These are phyloP conservation scores for Dioscorea dumetorum DNA, from an alignment of 106 monocot species.

Conservation along the genomic window DNA sequence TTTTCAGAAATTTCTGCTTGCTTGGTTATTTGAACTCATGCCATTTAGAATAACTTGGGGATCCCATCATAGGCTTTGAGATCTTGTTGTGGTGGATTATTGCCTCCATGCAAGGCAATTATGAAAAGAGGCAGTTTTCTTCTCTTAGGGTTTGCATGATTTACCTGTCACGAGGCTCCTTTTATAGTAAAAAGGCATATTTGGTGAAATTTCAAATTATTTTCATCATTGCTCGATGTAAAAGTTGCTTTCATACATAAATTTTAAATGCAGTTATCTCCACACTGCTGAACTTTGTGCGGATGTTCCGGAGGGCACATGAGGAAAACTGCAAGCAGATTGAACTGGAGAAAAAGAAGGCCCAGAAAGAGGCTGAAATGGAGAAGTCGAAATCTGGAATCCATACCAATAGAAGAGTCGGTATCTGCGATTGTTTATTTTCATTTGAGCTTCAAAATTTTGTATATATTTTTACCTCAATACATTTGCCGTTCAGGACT, in stretches of 20 bases:
- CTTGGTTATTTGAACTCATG: no score
- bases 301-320: conserved; percentile 57
- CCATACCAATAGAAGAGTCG: conserved; percentile 17
- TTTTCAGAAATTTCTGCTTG: no score
- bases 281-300: conserved; percentile 59
- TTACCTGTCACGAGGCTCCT: no score
- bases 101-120: no score
- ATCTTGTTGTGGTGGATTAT: no score
- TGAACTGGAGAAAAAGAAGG: conserved; percentile 65
- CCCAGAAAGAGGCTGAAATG: conserved; percentile 43
- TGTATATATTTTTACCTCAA: background rate
- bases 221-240: background rate
- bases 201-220: background rate
- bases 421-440: background rate
- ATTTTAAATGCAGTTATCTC: conserved; percentile 44
- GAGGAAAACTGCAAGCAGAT: conserved; percentile 69
- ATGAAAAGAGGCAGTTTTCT: no score
- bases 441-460: background rate
- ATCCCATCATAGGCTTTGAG: no score
- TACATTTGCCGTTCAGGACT: conserved; percentile 9
- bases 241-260: background rate
- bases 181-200: no score
- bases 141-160: no score
- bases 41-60: no score
- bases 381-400: conserved; percentile 35